Base-by-base conservation (phyloP, 2,329 filamentous ascomycete species). In the Ascochyta fabae region DNA sequence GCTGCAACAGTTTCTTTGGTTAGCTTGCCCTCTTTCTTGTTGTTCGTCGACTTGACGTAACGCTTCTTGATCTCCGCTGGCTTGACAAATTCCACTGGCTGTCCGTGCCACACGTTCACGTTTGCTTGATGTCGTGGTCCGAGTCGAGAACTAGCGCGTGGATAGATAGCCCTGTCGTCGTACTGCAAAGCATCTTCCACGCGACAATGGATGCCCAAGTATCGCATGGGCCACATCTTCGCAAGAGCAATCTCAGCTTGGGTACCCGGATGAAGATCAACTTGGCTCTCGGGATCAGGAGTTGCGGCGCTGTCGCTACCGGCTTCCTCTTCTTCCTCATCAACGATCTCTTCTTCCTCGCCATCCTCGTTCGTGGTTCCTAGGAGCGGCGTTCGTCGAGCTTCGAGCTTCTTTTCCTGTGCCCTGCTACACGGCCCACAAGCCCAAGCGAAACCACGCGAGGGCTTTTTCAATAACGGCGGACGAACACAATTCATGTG, bases 401-500 rank as follows among this genome's bases (percentile, higher is more conserved):
- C 92, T 79, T 98, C 93, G 26, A 97, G 81, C 75, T 91, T 96
- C 66, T 91, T 88, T 77, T 98, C 95, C 73, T 96, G 93, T n/a
- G 92, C 93, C 68, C 94, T 88, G 75, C 92, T 97, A 77, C 95
- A 99, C 56, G 94, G 90, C 50, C 91, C 95, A 76, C 95, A 99
- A 27, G 95, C 94, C 95, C 95, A 99, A 4, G 92, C 95, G 78
- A 99, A 99, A 35, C 95, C 95, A 76, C 95, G 89, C 42, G 94
- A 96, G 19, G 95, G 95, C 77, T 99, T 99, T 77, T 97, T 99
- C 48, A 92, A 84, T 60, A 99, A 78, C 34, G 93, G 92, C 36
- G 95, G 95, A 58, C 90, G 89, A 53, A 99, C 95, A 75, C 95
- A 99, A 70, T 93, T 91, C 94, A 99, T 98, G 80, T 99, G 95